Evolutionary conservation across 2,329 filamentous ascomycete genomes (phyloP).

Genomic region (Pseudogymnoascus sp.): DNA sequence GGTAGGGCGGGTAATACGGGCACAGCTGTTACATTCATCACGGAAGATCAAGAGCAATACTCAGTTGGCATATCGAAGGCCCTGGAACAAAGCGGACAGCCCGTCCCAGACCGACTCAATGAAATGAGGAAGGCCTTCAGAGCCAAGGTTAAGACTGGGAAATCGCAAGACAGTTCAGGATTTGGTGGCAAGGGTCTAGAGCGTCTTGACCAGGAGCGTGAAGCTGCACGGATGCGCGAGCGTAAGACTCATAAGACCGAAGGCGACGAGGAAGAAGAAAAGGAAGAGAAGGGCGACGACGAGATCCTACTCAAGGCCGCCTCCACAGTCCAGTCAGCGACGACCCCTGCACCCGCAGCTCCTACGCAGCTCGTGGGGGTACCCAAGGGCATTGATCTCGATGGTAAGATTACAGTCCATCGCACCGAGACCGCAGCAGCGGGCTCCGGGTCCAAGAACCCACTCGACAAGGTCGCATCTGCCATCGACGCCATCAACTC

Average conservation of each 20-base stretch:
- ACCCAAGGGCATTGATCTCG: conserved; percentile 52
- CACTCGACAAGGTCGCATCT: conserved; percentile 80
- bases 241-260: conserved; percentile 86
- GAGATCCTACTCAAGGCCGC: conserved; percentile 66
- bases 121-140: conserved; percentile 67
- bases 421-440: conserved; percentile 54
- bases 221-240: conserved; percentile 77
- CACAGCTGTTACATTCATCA: conserved; percentile 90
- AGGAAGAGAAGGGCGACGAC: conserved; percentile 61
- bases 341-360: conserved; percentile 30
- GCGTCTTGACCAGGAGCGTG: conserved; percentile 81
- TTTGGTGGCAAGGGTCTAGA: conserved; percentile 96
- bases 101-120: conserved; percentile 62
- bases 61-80: conserved; percentile 83
- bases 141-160: conserved; percentile 87
- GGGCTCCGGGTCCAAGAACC: conserved; percentile 44
- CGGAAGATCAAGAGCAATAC: conserved; percentile 84
- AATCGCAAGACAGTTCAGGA: conserved; percentile 80
- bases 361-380: conserved; percentile 35
- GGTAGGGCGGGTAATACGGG: conserved; percentile 91
- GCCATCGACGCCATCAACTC: conserved; percentile 87
- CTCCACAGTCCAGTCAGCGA: conserved; percentile 55
- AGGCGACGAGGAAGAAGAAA: conserved; percentile 72
- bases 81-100: conserved; percentile 73
- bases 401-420: conserved; percentile 66